These are phyloP conservation scores for Rutstroemia sp. DNA, from an alignment of 2,329 filamentous ascomycete genomes.

Conservation along the genomic window DNA sequence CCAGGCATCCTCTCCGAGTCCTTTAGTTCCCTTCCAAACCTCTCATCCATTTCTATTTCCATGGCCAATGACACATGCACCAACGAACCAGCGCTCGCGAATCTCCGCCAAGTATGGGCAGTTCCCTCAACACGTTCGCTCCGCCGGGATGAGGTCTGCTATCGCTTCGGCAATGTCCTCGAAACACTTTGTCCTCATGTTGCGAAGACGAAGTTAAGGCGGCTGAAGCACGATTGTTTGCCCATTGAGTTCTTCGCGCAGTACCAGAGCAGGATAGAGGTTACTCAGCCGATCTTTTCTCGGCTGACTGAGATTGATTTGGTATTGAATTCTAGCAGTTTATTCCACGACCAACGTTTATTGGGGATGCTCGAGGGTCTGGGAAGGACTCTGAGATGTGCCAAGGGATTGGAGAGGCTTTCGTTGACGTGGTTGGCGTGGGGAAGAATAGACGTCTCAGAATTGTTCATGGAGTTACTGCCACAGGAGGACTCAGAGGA, in stretches of 20 bases:
- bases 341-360: not conserved
- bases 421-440: no score
- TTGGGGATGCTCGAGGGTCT: constrained; percentile 16
- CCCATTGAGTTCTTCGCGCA: constrained; percentile 27
- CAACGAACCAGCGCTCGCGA: constrained; percentile 3
- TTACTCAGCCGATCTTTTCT: constrained; percentile 14
- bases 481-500: no score
- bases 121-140: constrained; percentile 22
- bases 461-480: no score
- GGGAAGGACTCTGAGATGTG: constrained; percentile 12
- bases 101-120: constrained; percentile 20
- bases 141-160: constrained; percentile 16
- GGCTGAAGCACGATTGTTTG: constrained; percentile 22
- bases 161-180: constrained; percentile 20
- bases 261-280: constrained; percentile 8
- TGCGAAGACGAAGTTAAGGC: constrained; percentile 6
- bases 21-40: constrained; percentile 17
- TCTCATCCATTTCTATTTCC: constrained; percentile 7
- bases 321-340: constrained; percentile 18
- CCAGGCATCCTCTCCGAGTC: constrained; percentile 10
- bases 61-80: not conserved
- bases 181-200: constrained; percentile 2
- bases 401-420: constrained; percentile 14
- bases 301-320: constrained; percentile 16
- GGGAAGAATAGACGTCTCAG: not conserved